Base-by-base conservation (phyloP, 768 basidiomycete species). In the Pholiota conissans region DNA sequence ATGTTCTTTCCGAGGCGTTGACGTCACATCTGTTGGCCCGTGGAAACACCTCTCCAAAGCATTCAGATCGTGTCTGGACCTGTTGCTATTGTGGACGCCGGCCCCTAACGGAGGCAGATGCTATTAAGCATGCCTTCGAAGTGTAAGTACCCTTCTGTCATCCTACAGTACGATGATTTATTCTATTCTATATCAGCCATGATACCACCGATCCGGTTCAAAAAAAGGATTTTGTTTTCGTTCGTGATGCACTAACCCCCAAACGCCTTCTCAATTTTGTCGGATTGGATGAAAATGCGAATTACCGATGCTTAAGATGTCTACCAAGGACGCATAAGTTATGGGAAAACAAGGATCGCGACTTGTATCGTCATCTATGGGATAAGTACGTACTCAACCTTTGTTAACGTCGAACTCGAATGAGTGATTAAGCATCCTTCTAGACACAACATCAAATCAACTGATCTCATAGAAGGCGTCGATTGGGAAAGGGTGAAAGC, bases 291-390 rank as follows among this genome's bases (percentile, higher is more conserved):
- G 4, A 34, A 11, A n/a, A 52, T 4, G 29, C 35, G 16, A 39
- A 52, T 18, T 35, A 52, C 39, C 34, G 50, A 11, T 52, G 50
- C 50, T 26, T 52, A 6, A 18, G 35, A 52, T 52, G 50, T 26
- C n/a, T n/a, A n/a, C 50, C 50, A 3, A 35, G 22, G n/a, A 5
- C 16, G 1, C 26, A 7, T 3, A 13, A 29, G 32, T n/a, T 39
- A 14, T 26, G 50, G 50, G 13, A 8, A 6, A n/a, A 27, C 20
- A 52, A 52, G 35, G n/a, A 7, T 3, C 20, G 2, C 13, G 28
- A 45, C n/a, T 10, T 54, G 40, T 18, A 24, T 42, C 20, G 5
- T 7, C 40, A 54, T 20, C 20, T 46, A 5, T 14, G 20, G 8
- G 22, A 32, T 16, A 54, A 20, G 53, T 45, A 42, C 30, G 42